phyloP scores from a whole-genome alignment of 345 rosid species.

The Dipteronia sinensis region DNA sequence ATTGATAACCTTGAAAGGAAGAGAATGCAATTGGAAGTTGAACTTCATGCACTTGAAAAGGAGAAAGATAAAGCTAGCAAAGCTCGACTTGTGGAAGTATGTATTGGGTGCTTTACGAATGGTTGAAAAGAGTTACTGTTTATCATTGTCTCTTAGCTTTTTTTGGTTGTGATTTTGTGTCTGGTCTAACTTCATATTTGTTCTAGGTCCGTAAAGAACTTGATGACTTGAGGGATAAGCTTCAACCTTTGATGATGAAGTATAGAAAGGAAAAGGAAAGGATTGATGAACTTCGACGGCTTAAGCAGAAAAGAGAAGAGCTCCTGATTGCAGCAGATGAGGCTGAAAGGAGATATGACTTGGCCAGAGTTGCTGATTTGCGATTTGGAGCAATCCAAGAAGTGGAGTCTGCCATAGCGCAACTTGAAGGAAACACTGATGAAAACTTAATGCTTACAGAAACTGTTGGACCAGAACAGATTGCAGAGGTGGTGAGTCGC shows the following conservation, averaged over 20 bases:
- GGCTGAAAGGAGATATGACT: slow-evolving; percentile 86
- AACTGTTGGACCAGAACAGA: slow-evolving; percentile 85
- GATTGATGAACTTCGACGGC: slow-evolving; percentile 78
- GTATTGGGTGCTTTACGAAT: too few species aligned
- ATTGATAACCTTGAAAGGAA: too few species aligned
- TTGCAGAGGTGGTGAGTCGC: slow-evolving; percentile 90
- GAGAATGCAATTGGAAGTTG: too few species aligned
- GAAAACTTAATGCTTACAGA: slow-evolving; percentile 82
- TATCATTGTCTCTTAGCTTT: too few species aligned
- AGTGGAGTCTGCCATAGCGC: slow-evolving; percentile 68
- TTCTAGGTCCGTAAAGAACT: slow-evolving; percentile 82
- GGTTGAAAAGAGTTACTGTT: too few species aligned
- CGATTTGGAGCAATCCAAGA: slow-evolving; percentile 85
- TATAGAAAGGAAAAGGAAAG: slow-evolving; percentile 89
- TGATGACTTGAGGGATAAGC: slow-evolving; percentile 87
- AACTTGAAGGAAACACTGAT: slow-evolving; percentile 61
- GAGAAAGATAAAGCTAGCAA: too few species aligned
- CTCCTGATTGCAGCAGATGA: slow-evolving; percentile 69
- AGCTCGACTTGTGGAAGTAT: too few species aligned
- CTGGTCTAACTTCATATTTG: slow-evolving; percentile 58
- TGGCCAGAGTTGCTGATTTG: slow-evolving; percentile 90
- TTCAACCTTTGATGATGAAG: slow-evolving; percentile 86
- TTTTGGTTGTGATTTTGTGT: background rate
- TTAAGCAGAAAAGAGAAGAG: slow-evolving; percentile 87
- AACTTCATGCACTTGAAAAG: too few species aligned